Base-by-base conservation (phyloP, 306 rosid genomes). In the Medicago arabica region DNA sequence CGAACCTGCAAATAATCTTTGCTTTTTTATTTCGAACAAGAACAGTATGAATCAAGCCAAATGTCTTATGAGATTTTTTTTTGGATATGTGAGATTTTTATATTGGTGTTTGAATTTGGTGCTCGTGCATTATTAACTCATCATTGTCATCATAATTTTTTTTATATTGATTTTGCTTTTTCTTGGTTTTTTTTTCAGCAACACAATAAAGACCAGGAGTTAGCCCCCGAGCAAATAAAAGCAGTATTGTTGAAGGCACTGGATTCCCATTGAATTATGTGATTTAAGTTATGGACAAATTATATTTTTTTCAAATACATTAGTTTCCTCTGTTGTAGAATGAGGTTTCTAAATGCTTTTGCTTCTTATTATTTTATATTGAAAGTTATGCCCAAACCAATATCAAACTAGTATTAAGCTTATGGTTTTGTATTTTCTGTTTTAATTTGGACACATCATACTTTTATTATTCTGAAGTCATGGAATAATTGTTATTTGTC, bases 181-280 rank as follows among this genome's bases (percentile, higher is more conserved):
- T 71, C 53, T 36, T 36, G 46, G n/a, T n/a, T 60, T 86, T 59
- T 66, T 66, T 44, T 40, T 25, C 92, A 91, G 97, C 97, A 91
- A 87, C 88, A 85, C 82, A 83, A 72, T 81, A 96, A 89, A 78
- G 93, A 85, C 16, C 88, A 84, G 39, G 86, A 87, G 59, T 82
- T 86, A 16, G 65, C 72, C 41, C 92, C 97, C 0, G 96, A 89
- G 77, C 88, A 88, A 59, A 88, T 93, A 7, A 91, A 89, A 75
- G 89, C 93, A 13, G 89, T 83, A 21, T 89, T 93, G 57, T 66
- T 89, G 91, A 90, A 88, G 53, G 83, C 87, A 11, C 86, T 89
- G 13, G 85, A 85, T 76, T 84, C 78, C 75, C 89, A 85, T 57
- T 85, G 86, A 25, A 83, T 82, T 82, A 73, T 82, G 51, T 91